phyloP scores from a whole-genome alignment of 345 rosid genomes.

The Kandelia obovata region DNA sequence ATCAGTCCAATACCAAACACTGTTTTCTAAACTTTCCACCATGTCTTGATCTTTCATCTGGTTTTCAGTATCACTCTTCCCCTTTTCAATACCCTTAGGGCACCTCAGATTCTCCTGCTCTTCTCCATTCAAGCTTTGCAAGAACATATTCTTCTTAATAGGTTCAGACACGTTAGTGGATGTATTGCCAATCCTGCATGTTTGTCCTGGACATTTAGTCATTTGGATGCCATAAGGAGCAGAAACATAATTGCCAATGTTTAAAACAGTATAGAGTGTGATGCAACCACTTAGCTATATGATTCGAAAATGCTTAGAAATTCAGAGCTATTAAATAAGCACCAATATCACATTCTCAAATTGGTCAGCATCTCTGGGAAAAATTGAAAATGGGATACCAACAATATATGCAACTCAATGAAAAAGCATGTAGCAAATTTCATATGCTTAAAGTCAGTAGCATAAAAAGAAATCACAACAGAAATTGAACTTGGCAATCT shows the following conservation, averaged over 20 bases:
- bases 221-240: neutral
- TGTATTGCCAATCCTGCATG: constrained; percentile 63
- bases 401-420: too few species aligned
- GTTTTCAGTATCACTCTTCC: constrained; percentile 29
- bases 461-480: too few species aligned
- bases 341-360: too few species aligned
- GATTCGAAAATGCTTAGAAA: neutral
- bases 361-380: neutral
- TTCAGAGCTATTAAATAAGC: too few species aligned
- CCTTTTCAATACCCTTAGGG: constrained; percentile 17
- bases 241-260: neutral
- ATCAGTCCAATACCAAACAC: constrained; percentile 85
- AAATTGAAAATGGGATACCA: neutral
- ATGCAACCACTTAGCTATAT: neutral
- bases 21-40: constrained; percentile 60
- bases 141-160: constrained; percentile 64
- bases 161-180: constrained; percentile 56
- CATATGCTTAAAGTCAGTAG: too few species aligned
- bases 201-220: neutral
- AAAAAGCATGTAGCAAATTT: too few species aligned
- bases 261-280: neutral
- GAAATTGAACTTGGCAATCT: too few species aligned
- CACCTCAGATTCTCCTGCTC: constrained; percentile 25
- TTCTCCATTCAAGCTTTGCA: constrained; percentile 69
- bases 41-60: constrained; percentile 66